Conservation (phyloP, 2,329 filamentous ascomycete species). For the Aspergillus bombycis region DNA sequence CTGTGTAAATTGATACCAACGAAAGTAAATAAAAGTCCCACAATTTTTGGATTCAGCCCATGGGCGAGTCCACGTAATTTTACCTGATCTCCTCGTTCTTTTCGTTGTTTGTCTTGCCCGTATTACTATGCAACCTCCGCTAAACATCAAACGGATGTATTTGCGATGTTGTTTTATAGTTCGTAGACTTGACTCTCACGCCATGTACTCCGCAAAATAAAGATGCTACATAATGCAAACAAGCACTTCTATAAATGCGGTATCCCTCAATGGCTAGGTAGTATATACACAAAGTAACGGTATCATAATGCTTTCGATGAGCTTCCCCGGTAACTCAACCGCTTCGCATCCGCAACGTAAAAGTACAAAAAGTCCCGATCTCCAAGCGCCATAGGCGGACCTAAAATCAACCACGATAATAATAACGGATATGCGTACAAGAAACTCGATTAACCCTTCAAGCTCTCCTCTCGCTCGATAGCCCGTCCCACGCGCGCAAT, state of each 20-base stretch:
- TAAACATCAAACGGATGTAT: not conserved
- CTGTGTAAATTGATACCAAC: conserved; percentile 60
- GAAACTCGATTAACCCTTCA: conserved; percentile 54
- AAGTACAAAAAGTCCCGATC: conserved; percentile 6
- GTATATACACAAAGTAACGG: conserved; percentile 17
- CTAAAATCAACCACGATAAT: conserved; percentile 7
- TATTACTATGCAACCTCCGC: not conserved
- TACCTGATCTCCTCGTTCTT: not conserved
- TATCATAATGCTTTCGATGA: conserved; percentile 14
- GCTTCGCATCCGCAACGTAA: conserved; percentile 3
- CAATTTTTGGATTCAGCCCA: conserved; percentile 15
- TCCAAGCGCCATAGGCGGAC: conserved; percentile 7
- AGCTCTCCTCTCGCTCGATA: conserved; percentile 79
- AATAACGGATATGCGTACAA: conserved; percentile 19
- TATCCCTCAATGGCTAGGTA: conserved; percentile 12
- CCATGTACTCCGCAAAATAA: not conserved
- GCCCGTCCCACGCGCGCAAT: conserved; percentile 85
- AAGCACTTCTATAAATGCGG: not conserved
- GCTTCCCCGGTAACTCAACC: not conserved
- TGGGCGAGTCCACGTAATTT: conserved; percentile 12
- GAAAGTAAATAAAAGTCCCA: conserved; percentile 36
- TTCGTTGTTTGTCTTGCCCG: not conserved
- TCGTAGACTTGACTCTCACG: not conserved
- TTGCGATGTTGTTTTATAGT: not conserved
- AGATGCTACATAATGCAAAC: not conserved